Evolutionary conservation across 2,329 filamentous ascomycete genomes (phyloP), one percentile per base, ranked within the genome.

Genomic region (Trichoderma sp.): DNA sequence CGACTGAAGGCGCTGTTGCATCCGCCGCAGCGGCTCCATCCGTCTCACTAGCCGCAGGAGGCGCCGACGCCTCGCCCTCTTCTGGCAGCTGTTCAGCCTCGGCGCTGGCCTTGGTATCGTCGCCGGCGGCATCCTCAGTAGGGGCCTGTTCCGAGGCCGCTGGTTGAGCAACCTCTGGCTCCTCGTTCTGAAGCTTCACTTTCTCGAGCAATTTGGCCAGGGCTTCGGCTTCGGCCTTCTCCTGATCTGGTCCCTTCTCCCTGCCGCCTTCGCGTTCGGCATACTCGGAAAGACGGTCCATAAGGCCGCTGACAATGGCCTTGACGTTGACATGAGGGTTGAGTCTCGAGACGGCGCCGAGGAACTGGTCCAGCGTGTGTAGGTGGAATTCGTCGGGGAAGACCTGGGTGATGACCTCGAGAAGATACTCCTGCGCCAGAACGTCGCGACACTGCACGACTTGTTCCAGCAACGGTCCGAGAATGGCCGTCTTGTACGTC

Each of bases 341-440:
- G 44, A 99, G 83, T 65, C 94, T 85, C 15, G 94, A 92, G 41
- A 97, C 96, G 7, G 95, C 95, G 9, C 90, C 95, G 41, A 99
- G 87, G 76, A 99, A 92, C 75, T 97, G 90, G 74, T 98, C 95
- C 39, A 99, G 86, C 0, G 95, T 99, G 75, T 99, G 93, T 24
- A 99, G 86, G 78, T 99, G 96, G 76, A 94, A 99, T 75, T 99
- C 95, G 78, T 99, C 95, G 0, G 95, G 95, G 81, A 99, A 99
- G 60, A 98, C 95, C 78, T 99, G 96, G 5, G 94, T 99, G 70
- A 99, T 96, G 68, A 99, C 95, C 83, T 99, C 95, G 57, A 99
- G 82, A 14, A 99, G 85, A 79, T 99, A 99, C 77, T 99, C 95
- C 76, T 99, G 95, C 41, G 95, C 95, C 68, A 99, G 81, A 15